Percentiles rank a stretch among this genome's conserved stretches.
These are phyloP conservation scores for Madurella mycetomatis DNA, from an alignment of 2,329 filamentous ascomycete genomes.

Conservation along the genomic window DNA sequence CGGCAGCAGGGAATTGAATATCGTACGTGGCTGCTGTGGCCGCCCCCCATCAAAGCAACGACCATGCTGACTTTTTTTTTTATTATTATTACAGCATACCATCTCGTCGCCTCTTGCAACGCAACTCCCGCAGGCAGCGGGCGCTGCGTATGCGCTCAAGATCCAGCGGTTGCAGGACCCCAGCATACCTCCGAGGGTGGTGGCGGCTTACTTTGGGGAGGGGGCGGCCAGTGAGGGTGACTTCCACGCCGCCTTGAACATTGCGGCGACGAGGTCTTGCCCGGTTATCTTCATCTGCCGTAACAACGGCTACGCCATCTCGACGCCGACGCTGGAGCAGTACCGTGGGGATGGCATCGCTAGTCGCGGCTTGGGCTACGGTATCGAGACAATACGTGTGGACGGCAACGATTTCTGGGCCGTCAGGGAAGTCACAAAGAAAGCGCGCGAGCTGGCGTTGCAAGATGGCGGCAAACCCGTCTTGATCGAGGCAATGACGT, in stretches of 20 bases:
- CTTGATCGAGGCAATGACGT: slow-evolving; percentile 92
- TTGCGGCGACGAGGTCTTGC: slow-evolving; percentile 71
- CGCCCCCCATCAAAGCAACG: not conserved
- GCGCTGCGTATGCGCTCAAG: slow-evolving; percentile 75
- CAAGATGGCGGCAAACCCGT: slow-evolving; percentile 76
- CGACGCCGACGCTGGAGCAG: slow-evolving; percentile 73
- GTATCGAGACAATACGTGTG: slow-evolving; percentile 77
- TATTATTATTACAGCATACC: slow-evolving; percentile 50
- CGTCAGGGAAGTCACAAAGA: slow-evolving; percentile 63
- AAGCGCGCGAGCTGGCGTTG: slow-evolving; percentile 73
- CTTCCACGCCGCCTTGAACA: slow-evolving; percentile 78
- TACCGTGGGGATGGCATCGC: slow-evolving; percentile 81
- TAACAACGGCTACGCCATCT: slow-evolving; percentile 81
- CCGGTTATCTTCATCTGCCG: slow-evolving; percentile 76
- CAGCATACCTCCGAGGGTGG: slow-evolving; percentile 55
- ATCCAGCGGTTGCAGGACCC: slow-evolving; percentile 64
- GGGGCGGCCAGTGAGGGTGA: slow-evolving; percentile 78
- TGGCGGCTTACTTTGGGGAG: slow-evolving; percentile 76
- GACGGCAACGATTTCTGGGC: slow-evolving; percentile 82
- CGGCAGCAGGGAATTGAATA: slow-evolving; percentile 75
- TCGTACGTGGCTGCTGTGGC: slow-evolving; percentile 48
- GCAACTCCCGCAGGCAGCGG: slow-evolving; percentile 73
- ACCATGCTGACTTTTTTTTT: slow-evolving; percentile 11
- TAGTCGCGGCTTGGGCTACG: slow-evolving; percentile 70
- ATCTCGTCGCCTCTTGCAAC: slow-evolving; percentile 75